These are phyloP conservation scores for Phytophthora parvispora DNA, from an alignment of 352 stramenopile genomes.

Conservation along the genomic window DNA sequence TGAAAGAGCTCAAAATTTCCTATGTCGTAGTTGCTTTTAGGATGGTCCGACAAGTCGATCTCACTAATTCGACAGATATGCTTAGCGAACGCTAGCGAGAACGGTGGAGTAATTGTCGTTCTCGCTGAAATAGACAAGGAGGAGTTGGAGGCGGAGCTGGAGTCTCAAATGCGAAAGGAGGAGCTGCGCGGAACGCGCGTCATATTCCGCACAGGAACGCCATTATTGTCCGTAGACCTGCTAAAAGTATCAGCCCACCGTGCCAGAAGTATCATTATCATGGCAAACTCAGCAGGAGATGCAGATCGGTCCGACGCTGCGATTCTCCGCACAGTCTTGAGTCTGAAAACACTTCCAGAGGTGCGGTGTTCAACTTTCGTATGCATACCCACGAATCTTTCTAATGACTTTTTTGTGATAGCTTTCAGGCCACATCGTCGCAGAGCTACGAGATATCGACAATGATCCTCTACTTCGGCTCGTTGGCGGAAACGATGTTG, in stretches of 20 bases:
- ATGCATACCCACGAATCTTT: not conserved
- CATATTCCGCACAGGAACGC: slow-evolving; percentile 85
- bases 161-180: slow-evolving; percentile 64
- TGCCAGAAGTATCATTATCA: slow-evolving; percentile 86
- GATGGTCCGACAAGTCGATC: slow-evolving; percentile 91
- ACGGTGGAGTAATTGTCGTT: slow-evolving; percentile 84
- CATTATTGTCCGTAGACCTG: slow-evolving; percentile 83
- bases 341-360: slow-evolving; percentile 79
- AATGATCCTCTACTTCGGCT: slow-evolving; percentile 86
- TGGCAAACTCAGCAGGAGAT: slow-evolving; percentile 77
- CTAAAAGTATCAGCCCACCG: slow-evolving; percentile 83
- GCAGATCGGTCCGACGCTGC: slow-evolving; percentile 86
- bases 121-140: slow-evolving; percentile 84
- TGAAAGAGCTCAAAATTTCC: not conserved
- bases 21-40: slow-evolving; percentile 79
- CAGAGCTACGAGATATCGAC: slow-evolving; percentile 90
- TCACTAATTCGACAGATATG: slow-evolving; percentile 90
- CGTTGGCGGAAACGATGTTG: slow-evolving; percentile 80
- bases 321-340: slow-evolving; percentile 82
- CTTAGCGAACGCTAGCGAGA: slow-evolving; percentile 89
- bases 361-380: slow-evolving; percentile 18
- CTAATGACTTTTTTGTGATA: not conserved
- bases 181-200: slow-evolving; percentile 81
- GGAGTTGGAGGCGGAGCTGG: slow-evolving; percentile 75
- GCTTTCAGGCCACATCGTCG: slow-evolving; percentile 84